These are phyloP conservation scores for Hibiscus trionum DNA, from an alignment of 345 rosid genomes.

Conservation along the genomic window DNA sequence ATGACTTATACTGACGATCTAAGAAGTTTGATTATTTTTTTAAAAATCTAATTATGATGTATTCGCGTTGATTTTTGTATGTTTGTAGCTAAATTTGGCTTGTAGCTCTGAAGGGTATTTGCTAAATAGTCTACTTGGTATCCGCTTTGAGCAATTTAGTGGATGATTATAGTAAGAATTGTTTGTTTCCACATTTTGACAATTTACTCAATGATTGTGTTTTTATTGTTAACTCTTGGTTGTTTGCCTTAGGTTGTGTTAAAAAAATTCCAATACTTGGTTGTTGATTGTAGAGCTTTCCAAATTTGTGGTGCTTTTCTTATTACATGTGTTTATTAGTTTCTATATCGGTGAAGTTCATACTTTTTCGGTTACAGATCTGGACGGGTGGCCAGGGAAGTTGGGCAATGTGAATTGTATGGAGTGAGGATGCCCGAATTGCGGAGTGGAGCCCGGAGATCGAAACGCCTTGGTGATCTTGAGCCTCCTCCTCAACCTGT, in stretches of 20 bases:
- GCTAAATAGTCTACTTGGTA: constrained; percentile 11
- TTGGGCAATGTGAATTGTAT: constrained; percentile 59
- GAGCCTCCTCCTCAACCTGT: constrained; percentile 73
- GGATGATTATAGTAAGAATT: constrained; percentile 3
- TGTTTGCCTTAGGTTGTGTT: constrained; percentile 1
- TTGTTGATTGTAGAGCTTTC: constrained; percentile 11
- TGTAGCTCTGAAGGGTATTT: constrained; percentile 6
- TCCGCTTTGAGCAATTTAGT: neutral
- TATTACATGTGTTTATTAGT: neutral
- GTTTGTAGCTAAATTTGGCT: constrained; percentile 27
- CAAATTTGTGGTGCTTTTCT: neutral
- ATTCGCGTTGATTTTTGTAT: constrained; percentile 7
- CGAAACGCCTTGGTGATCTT: constrained; percentile 75
- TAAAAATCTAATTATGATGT: constrained; percentile 10
- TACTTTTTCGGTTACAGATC: constrained; percentile 29
- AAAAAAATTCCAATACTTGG: neutral
- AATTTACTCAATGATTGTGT: constrained; percentile 3
- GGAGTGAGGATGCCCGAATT: constrained; percentile 97
- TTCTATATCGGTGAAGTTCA: constrained; percentile 3
- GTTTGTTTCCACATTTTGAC: neutral
- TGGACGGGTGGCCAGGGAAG: constrained; percentile 23
- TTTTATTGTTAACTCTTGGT: constrained; percentile 9
- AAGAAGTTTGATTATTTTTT: constrained; percentile 6
- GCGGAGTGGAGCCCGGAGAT: constrained; percentile 97
- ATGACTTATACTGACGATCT: constrained; percentile 2